Evolutionary conservation across 805 yeast species (phyloP), one percentile per base, ranked within the genome.

Genomic region (Ogataea henricii): DNA sequence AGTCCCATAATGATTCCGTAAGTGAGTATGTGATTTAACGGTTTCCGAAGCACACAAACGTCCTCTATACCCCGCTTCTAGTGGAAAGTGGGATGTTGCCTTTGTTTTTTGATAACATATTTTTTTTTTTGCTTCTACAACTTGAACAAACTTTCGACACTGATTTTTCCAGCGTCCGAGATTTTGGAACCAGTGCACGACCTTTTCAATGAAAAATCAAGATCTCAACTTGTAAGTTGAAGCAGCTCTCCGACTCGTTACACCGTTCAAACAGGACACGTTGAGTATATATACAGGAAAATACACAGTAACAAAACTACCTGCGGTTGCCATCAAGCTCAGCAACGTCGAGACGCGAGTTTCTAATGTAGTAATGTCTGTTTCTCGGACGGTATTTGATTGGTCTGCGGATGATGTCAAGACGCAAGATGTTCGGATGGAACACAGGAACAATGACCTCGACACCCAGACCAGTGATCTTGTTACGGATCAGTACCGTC

Each of bases 361-460:
- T 85, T 72, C 97, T 86, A 63, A 94, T 86, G 70, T 89, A 94
- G 76, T 85, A 91, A 59, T 89, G 92, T 75, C 89, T 92, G 70
- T 82, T 81, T 79, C 96, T 82, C 53, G 77, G 74, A 74, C 86
- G 81, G 68, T 89, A 83, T 62, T 78, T 79, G 53, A 71, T 67
- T 32, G 96, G 92, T 67, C 84, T 84, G 67, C 87, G 78, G 52
- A 92, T 67, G 33, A 90, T 67, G 68, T 91, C 97, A 45, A 92
- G 75, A 66, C 85, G 80, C 53, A 82, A 79, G 47, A 94, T 76
- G 46, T 81, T 73, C 6, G 97, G 97, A 52, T 85, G 86, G 72
- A 76, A 92, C 21, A 92, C 69, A 23, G 92, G 91, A 40, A 90
- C 80, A 52, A 92, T 76, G 53, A 85, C 71, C 62, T 92, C 98